These are phyloP conservation scores for Hordeum pubiflorum DNA, from an alignment of 202 grass and related monocot genomes.

Conservation along the genomic window DNA sequence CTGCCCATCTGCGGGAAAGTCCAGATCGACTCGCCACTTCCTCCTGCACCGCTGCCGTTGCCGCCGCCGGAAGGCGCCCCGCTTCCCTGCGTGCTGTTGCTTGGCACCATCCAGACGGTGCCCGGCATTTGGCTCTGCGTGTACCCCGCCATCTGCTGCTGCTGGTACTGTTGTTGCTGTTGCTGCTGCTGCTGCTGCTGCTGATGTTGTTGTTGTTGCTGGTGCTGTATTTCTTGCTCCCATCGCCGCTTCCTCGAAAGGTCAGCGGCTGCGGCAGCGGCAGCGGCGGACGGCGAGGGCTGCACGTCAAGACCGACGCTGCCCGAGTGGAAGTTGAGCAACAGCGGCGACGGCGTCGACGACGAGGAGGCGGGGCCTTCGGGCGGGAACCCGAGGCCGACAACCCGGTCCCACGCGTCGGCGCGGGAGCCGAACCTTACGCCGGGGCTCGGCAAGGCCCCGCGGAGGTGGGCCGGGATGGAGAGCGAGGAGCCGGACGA, in stretches of 20 bases:
- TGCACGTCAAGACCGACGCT: constrained; percentile 63
- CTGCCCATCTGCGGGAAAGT: constrained; percentile 71
- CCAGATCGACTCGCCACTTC: constrained; percentile 66
- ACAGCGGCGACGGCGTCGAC: constrained; percentile 54
- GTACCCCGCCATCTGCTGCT: constrained; percentile 83
- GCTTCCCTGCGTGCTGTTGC: constrained; percentile 55
- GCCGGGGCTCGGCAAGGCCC: constrained; percentile 38
- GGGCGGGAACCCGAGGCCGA: constrained; percentile 36
- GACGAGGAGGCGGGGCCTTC: constrained; percentile 54
- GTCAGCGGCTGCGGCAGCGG: constrained; percentile 38
- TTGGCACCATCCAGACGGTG: constrained; percentile 87
- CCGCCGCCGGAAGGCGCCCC: constrained; percentile 23
- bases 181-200: constrained; percentile 38
- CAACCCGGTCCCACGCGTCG: constrained; percentile 59
- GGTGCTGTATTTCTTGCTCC: constrained; percentile 84
- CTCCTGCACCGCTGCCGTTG: background rate
- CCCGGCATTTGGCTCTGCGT: constrained; percentile 80
- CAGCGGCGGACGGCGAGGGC: constrained; percentile 45
- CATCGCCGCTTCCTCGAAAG: constrained; percentile 67
- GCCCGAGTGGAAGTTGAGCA: constrained; percentile 83
- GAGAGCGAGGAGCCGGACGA: constrained; percentile 76
- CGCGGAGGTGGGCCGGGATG: constrained; percentile 56
- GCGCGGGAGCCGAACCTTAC: constrained; percentile 46
- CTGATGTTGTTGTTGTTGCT: constrained; percentile 39
- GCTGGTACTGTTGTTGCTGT: constrained; percentile 54